phyloP scores from a whole-genome alignment of 768 basidiomycete genomes.

The Artomyces pyxidatus region DNA sequence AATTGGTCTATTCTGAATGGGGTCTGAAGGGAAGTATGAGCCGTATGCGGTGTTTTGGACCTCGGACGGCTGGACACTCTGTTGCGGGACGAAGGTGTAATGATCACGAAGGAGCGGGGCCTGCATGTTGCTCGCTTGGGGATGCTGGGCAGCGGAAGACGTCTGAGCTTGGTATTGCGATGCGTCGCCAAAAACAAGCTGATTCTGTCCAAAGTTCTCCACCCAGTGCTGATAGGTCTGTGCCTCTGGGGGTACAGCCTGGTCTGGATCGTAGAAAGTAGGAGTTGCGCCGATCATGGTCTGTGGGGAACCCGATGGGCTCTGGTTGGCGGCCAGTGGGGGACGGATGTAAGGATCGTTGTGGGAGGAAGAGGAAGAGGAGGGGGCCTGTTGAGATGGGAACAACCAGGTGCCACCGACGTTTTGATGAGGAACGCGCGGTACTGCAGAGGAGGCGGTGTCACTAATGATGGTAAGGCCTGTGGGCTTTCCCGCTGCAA shows the following conservation, averaged over 20 bases:
- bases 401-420: background rate
- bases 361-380: background rate
- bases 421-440: background rate
- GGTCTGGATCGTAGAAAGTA: conserved; percentile 16
- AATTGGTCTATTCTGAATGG: background rate
- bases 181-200: background rate
- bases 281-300: conserved; percentile 18
- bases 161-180: background rate
- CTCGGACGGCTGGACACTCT: background rate
- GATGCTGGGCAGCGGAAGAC: background rate
- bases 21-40: background rate
- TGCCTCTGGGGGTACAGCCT: conserved; percentile 1
- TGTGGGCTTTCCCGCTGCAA: background rate
- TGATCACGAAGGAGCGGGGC: background rate
- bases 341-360: background rate
- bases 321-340: background rate
- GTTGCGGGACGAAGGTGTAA: background rate
- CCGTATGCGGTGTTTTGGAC: background rate
- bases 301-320: background rate
- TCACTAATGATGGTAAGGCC: background rate
- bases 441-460: background rate
- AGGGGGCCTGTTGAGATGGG: background rate
- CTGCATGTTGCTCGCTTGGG: background rate
- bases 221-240: conserved; percentile 11
- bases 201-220: background rate